Evolutionary conservation across 345 rosid genomes (phyloP), one percentile per base, ranked within the genome.

Genomic region (Moringa oleifera): DNA sequence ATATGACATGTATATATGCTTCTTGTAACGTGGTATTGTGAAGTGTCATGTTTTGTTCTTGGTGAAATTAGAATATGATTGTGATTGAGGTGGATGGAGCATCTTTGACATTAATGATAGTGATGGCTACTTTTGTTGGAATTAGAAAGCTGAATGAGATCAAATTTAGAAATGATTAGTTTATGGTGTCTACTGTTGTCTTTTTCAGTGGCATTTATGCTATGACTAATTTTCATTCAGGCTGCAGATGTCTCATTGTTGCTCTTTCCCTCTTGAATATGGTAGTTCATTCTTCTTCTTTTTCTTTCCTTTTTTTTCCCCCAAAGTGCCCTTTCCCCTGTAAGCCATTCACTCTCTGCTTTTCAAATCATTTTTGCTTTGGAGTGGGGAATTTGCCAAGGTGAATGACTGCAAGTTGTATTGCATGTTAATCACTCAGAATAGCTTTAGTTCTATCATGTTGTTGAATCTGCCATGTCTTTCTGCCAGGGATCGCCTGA

Each of bases 401-500:
- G 12, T 41, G 47, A 7, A 41, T n/a, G n/a, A n/a, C n/a, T 41
- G 13, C 12, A 41, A 16, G 47, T 41, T 41, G 47, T 16, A 2
- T 7, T 41, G 17, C 47, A 41, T 41, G 9, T 41, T 41, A 7
- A 1, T 41, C 17, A 15, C 17, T 41, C 47, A 41, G 2, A 41
- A 16, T 4, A 41, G 2, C 1, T 41, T 15, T 5, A 33, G 31
- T 37, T 21, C 20, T 68, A 64, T 52, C 9, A 55, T 51, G 28
- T 54, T 41, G 62, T 46, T 80, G 65, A 71, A 72, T 33, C 12
- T 61, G 52, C 37, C 17, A 21, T 57, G 65, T 60, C 15, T 71
- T 68, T 61, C 37, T 73, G 63, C 76, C 81, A 94, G 99, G 85
- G 91, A 85, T 73, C 78, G 91, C 62, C 86, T 61, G 23, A 90